A percentile compares a stretch with the other conserved stretches of the same genome.
Evolutionary conservation across 768 basidiomycete genomes (phyloP).

Genomic region (Mycena capillaripes): DNA sequence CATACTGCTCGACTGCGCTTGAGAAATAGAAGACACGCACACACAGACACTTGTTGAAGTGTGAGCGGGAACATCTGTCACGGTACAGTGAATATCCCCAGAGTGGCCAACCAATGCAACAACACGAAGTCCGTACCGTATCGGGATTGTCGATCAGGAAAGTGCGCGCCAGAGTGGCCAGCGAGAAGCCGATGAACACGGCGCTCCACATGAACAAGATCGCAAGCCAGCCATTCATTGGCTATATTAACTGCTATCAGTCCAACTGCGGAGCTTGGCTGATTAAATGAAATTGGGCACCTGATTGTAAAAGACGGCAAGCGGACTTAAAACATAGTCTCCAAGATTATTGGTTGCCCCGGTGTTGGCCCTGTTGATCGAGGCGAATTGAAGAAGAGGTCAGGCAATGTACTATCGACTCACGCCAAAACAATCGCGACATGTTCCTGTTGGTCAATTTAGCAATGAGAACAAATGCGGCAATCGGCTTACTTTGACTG

Average conservation of each 20-base stretch:
- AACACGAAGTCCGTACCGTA: constrained; percentile 34
- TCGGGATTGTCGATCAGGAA: constrained; percentile 42
- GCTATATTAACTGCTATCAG: no score
- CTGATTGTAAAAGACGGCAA: constrained; percentile 41
- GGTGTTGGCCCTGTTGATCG: constrained; percentile 43
- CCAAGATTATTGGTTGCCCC: constrained; percentile 42
- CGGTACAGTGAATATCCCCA: no score
- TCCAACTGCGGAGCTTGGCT: no score
- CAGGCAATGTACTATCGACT: not conserved
- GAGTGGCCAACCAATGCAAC: no score
- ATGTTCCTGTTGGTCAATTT: constrained; percentile 34
- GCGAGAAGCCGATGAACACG: constrained; percentile 40
- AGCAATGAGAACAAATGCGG: not conserved
- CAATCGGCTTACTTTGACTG: constrained; percentile 35
- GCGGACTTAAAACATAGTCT: constrained; percentile 43
- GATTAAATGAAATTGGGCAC: no score
- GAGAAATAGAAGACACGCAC: not conserved
- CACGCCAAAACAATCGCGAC: constrained; percentile 44
- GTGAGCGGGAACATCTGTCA: constrained; percentile 25
- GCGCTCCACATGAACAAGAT: constrained; percentile 44
- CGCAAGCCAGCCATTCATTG: constrained; percentile 46
- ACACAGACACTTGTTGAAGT: constrained; percentile 35
- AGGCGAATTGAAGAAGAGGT: no score
- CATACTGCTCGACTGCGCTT: no score
- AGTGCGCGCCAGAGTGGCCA: constrained; percentile 38